Evolutionary conservation across 768 basidiomycete species (phyloP).

Genomic region (Mycena olivaceomarginata): DNA sequence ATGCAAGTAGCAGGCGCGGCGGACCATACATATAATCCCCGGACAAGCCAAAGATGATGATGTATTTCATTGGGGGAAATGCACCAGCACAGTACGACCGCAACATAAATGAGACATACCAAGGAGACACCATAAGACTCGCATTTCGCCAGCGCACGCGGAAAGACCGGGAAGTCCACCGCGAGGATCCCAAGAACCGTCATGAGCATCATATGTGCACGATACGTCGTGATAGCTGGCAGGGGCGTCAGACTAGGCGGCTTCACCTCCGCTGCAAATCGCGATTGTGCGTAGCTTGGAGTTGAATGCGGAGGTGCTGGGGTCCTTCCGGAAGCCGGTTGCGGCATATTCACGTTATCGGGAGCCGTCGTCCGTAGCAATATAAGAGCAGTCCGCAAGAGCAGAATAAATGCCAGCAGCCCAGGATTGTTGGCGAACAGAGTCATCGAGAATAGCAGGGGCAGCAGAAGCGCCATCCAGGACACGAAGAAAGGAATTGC

Average conservation of each 20-base stretch:
- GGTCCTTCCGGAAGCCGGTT: slow-evolving; percentile 53
- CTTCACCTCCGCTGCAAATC: slow-evolving; percentile 19
- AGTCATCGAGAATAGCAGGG: slow-evolving; percentile 90
- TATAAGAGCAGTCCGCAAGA: slow-evolving; percentile 66
- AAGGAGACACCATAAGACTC: slow-evolving; percentile 97
- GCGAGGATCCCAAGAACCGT: slow-evolving; percentile 94
- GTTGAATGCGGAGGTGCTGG: slow-evolving; percentile 15
- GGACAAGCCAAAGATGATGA: too few relatives aligned
- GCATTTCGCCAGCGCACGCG: slow-evolving; percentile 91
- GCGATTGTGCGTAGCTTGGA: slow-evolving; percentile 22
- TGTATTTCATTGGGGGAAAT: too few relatives aligned
- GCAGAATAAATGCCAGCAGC: slow-evolving; percentile 69
- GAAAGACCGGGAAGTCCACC: slow-evolving; percentile 96
- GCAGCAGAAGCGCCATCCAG: slow-evolving; percentile 81
- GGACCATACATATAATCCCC: too few relatives aligned
- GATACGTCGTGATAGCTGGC: slow-evolving; percentile 89
- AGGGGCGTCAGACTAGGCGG: slow-evolving; percentile 64
- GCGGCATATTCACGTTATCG: slow-evolving; percentile 64
- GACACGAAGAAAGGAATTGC: slow-evolving; percentile 67
- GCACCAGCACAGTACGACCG: too few relatives aligned
- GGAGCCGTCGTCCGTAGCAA: slow-evolving; percentile 63
- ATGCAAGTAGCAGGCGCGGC: too few relatives aligned
- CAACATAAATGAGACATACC: slow-evolving; percentile 65
- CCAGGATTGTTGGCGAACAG: slow-evolving; percentile 77
- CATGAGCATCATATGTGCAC: slow-evolving; percentile 97